These are phyloP conservation scores for Lipomyces mesembrius DNA, from an alignment of 805 yeast species.

Conservation along the genomic window DNA sequence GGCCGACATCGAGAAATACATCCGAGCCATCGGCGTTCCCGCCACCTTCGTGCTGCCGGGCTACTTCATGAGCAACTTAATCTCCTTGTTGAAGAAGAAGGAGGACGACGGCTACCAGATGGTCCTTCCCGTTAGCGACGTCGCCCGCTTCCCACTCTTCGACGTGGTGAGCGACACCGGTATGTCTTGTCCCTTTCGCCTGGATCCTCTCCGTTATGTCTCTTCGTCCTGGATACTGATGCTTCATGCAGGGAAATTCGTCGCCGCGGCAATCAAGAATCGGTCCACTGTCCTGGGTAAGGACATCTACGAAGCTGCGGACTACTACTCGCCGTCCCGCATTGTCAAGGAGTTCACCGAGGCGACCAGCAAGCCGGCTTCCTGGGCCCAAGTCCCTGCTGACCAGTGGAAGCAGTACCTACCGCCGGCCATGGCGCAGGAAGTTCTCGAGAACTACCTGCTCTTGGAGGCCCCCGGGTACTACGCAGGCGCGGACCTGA, in stretches of 20 bases:
- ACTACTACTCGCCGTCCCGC: neutral
- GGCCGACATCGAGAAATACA: constrained; percentile 12
- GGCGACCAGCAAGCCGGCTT: neutral
- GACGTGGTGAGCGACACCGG: constrained; percentile 4
- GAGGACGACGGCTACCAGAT: constrained; percentile 5
- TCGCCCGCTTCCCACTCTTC: constrained; percentile 4
- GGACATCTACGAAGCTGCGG: neutral
- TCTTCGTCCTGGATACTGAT: neutral
- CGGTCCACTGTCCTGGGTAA: neutral
- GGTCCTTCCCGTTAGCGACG: neutral
- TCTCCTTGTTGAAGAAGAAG: neutral
- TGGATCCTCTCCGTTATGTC: neutral
- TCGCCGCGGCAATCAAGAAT: neutral
- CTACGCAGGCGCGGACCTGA: neutral
- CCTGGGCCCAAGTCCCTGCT: neutral
- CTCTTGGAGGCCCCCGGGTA: neutral
- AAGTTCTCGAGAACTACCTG: neutral
- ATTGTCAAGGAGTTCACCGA: neutral
- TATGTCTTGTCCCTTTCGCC: neutral
- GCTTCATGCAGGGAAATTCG: neutral
- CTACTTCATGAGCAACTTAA: constrained; percentile 7
- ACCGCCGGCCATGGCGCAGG: neutral
- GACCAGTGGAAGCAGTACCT: neutral
- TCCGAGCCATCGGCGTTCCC: constrained; percentile 9
- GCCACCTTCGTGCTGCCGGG: constrained; percentile 18